Conservation (phyloP, 2,329 filamentous ascomycete genomes). For the Hortaea werneckii region DNA sequence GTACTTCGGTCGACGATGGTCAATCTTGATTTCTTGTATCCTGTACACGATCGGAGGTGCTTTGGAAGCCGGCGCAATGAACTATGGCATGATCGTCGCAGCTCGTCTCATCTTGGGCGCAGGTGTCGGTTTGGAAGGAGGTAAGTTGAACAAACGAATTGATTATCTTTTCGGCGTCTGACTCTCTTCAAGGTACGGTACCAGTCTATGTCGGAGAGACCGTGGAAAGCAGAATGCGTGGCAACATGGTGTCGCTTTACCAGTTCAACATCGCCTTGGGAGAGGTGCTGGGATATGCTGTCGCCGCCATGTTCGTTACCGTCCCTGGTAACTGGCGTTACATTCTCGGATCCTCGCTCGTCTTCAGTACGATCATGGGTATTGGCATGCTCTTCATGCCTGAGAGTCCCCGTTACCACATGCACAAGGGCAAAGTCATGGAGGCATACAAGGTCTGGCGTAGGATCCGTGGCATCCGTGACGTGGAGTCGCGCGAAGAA, state of each 20-base stretch:
- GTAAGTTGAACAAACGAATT: constrained; percentile 18
- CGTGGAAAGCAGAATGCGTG: constrained; percentile 55
- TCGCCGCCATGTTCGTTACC: constrained; percentile 62
- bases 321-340: constrained; percentile 63
- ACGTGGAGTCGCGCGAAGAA: constrained; percentile 52
- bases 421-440: constrained; percentile 53
- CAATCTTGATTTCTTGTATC: constrained; percentile 59
- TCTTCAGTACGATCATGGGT: constrained; percentile 55
- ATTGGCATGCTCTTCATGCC: constrained; percentile 59
- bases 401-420: constrained; percentile 57
- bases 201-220: constrained; percentile 67
- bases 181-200: constrained; percentile 39
- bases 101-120: constrained; percentile 59
- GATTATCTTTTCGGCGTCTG: too few species aligned
- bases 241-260: constrained; percentile 64
- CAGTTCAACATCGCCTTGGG: constrained; percentile 68
- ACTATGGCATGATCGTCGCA: constrained; percentile 61
- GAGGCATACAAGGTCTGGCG: constrained; percentile 62
- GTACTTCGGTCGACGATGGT: constrained; percentile 54
- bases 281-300: constrained; percentile 62
- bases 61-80: constrained; percentile 56
- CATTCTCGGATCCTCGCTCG: constrained; percentile 60
- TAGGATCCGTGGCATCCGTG: constrained; percentile 53
- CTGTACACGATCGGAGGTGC: constrained; percentile 62
- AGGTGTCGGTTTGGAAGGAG: constrained; percentile 63